Conservation (phyloP, 805 yeast species). For the Wickerhamiella shivajii region DNA sequence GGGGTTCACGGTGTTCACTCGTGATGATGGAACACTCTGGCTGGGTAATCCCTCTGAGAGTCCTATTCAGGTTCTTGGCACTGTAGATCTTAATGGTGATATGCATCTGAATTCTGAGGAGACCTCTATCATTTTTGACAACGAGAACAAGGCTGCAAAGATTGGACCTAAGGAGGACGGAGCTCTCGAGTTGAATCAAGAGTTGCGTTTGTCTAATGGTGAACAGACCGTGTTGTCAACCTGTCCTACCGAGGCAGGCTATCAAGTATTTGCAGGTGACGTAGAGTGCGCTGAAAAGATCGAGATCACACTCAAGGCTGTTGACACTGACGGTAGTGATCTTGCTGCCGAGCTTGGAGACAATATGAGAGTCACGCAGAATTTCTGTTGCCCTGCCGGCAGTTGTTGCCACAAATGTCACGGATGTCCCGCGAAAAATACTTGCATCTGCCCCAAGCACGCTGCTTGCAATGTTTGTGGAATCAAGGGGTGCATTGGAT, state of each 20-base stretch:
- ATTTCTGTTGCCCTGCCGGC: conserved; percentile 4
- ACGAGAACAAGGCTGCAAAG: conserved; percentile 2
- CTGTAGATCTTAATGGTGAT: conserved; percentile 7
- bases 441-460: conserved; percentile 3
- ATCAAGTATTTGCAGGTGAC: conserved; percentile 3
- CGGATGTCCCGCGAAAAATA: conserved; percentile 1
- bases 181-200: neutral
- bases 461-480: neutral
- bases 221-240: conserved; percentile 3
- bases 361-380: conserved; percentile 4
- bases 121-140: conserved; percentile 2
- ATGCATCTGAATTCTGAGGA: neutral
- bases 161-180: neutral
- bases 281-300: conserved; percentile 2
- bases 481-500: too few relatives aligned
- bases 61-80: conserved; percentile 7
- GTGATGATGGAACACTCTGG: conserved; percentile 13
- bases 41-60: conserved; percentile 6
- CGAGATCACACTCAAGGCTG: conserved; percentile 5
- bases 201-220: conserved; percentile 2
- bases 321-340: conserved; percentile 1
- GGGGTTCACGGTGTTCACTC: conserved; percentile 8
- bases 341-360: neutral
- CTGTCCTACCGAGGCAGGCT: conserved; percentile 2
- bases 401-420: conserved; percentile 6